Evolutionary conservation across 2,329 filamentous ascomycete genomes (phyloP).

Genomic region (Bertia moriformis): DNA sequence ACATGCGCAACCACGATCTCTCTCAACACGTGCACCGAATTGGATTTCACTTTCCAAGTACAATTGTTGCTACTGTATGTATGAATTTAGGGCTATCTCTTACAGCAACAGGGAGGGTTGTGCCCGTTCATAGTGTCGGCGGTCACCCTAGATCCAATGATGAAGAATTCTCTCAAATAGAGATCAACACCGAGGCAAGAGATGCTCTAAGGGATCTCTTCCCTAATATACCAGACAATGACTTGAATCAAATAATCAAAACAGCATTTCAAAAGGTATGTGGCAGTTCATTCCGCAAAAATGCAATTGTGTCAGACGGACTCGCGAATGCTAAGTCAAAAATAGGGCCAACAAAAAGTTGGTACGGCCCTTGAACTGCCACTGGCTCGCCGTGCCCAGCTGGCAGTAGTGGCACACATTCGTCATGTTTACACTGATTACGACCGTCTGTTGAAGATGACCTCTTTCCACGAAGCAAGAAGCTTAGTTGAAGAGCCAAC

Average conservation of each 20-base stretch:
- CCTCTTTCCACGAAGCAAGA: conserved; percentile 37
- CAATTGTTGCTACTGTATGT: conserved; percentile 42
- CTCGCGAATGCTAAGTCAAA: no score
- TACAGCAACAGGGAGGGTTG: conserved; percentile 27
- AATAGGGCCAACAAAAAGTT: conserved; percentile 36
- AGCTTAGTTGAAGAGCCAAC: conserved; percentile 35
- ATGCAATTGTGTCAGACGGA: no score
- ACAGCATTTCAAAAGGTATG: conserved; percentile 43
- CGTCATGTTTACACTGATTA: conserved; percentile 49
- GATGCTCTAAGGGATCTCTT: conserved; percentile 46
- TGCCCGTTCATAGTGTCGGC: conserved; percentile 9
- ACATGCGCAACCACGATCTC: conserved; percentile 31
- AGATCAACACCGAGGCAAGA: conserved; percentile 38
- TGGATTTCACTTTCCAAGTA: conserved; percentile 46
- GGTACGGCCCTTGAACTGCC: conserved; percentile 37
- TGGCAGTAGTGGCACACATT: conserved; percentile 47
- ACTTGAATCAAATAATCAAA: conserved; percentile 39
- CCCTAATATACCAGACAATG: conserved; percentile 43
- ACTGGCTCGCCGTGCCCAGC: conserved; percentile 39
- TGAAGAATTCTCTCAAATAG: conserved; percentile 22
- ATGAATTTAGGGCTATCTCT: conserved; percentile 26
- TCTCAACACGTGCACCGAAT: conserved; percentile 46
- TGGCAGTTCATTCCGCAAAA: conserved; percentile 5
- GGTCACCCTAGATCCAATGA: conserved; percentile 9
- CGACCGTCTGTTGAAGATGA: conserved; percentile 36